phyloP scores from a whole-genome alignment of 1,139 yeast species.

The Geotrichum aggregatum region DNA sequence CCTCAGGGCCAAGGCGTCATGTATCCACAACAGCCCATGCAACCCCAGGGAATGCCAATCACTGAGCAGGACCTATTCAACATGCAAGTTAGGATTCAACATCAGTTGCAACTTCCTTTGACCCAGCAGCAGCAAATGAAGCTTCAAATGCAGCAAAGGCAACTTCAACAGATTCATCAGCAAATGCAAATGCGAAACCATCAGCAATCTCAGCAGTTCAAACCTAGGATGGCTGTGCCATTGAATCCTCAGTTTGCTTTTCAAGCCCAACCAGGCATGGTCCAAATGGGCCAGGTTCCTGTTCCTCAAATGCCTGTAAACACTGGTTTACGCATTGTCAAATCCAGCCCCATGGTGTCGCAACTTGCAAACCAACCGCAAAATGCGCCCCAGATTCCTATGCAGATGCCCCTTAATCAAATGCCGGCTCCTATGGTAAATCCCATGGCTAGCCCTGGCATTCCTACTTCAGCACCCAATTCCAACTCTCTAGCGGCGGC shows the following conservation, averaged over 20 bases:
- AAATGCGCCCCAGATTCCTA: not conserved
- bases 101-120: conserved; percentile 7
- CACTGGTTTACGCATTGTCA: not conserved
- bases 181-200: conserved; percentile 20
- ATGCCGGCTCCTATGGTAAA: not conserved
- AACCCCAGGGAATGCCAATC: not conserved
- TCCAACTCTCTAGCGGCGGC: conserved; percentile 16
- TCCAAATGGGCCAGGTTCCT: conserved; percentile 3
- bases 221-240: not conserved
- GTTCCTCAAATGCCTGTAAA: not conserved
- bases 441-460: not conserved
- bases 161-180: conserved; percentile 7
- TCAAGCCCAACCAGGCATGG: conserved; percentile 2
- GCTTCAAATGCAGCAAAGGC: conserved; percentile 9
- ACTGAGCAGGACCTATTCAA: conserved; percentile 7
- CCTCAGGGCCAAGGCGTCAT: not conserved
- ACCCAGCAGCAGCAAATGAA: conserved; percentile 15
- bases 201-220: conserved; percentile 9
- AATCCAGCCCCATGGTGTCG: conserved; percentile 6
- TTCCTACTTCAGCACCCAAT: not conserved
- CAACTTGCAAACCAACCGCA: conserved; percentile 3
- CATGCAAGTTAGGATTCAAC: conserved; percentile 21
- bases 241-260: conserved; percentile 5
- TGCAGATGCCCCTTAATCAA: conserved; percentile 3
- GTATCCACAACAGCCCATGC: not conserved